These are phyloP conservation scores for Nakaseomyces delphensis DNA, from an alignment of 1,139 yeast genomes.

Conservation along the genomic window DNA sequence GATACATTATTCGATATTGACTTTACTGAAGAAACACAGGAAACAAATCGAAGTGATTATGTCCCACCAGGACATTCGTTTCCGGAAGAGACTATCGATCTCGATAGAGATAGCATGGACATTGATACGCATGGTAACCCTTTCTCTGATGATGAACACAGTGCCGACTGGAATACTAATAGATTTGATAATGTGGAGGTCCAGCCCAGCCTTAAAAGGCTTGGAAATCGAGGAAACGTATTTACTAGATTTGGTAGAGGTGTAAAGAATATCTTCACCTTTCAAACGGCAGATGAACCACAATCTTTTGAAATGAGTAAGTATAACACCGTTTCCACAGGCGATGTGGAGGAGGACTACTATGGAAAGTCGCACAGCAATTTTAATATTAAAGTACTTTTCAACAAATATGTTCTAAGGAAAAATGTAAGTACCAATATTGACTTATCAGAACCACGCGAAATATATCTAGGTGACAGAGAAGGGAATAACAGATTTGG, in stretches of 20 bases:
- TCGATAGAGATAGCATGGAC: slow-evolving; percentile 27
- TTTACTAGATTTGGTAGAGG: slow-evolving; percentile 20
- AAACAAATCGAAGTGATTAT: slow-evolving; percentile 3
- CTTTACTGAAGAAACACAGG: slow-evolving; percentile 16
- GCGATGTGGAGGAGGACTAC: slow-evolving; percentile 20
- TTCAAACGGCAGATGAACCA: slow-evolving; percentile 14
- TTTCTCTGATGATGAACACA: slow-evolving; percentile 12
- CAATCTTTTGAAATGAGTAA: slow-evolving; percentile 32
- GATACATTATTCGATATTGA: slow-evolving; percentile 30
- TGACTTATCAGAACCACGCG: slow-evolving; percentile 44
- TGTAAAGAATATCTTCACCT: slow-evolving; percentile 14
- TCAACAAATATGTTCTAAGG: slow-evolving; percentile 38
- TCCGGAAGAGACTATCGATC: slow-evolving; percentile 30
- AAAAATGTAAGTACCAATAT: slow-evolving; percentile 33
- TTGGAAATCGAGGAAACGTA: slow-evolving; percentile 16
- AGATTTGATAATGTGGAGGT: slow-evolving; percentile 11
- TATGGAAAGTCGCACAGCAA: slow-evolving; percentile 29
- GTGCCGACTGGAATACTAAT: slow-evolving; percentile 18
- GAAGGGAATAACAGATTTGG: slow-evolving; percentile 46
- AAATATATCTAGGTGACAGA: slow-evolving; percentile 58
- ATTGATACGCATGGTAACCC: slow-evolving; percentile 29
- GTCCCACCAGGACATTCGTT: slow-evolving; percentile 13
- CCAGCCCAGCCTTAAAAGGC: slow-evolving; percentile 14
- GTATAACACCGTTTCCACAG: slow-evolving; percentile 22
- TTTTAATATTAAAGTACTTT: slow-evolving; percentile 53